A percentile compares a stretch with the other conserved stretches of the same genome.
Evolutionary conservation across 306 rosid genomes (phyloP).

Genomic region (Arachis stenosperma): DNA sequence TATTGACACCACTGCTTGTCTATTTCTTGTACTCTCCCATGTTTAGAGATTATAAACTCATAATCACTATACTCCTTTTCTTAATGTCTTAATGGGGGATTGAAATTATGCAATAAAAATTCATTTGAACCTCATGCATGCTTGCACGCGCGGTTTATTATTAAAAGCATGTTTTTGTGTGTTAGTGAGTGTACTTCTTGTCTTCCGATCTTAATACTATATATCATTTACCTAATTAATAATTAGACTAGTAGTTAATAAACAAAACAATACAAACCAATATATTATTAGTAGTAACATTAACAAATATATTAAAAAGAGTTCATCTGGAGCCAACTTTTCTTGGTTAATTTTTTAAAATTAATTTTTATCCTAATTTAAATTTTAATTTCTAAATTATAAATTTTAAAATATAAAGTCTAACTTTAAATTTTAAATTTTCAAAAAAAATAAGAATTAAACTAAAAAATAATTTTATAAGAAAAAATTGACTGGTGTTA

Average conservation of each 20-base stretch:
- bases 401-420: too few species aligned
- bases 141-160: slow-evolving; percentile 75
- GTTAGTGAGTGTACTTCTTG: slow-evolving; percentile 46
- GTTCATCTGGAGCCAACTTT: too few species aligned
- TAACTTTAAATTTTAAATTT: too few species aligned
- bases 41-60: slow-evolving; percentile 68
- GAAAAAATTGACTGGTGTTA: too few species aligned
- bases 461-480: too few species aligned
- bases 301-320: too few species aligned
- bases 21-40: slow-evolving; percentile 43
- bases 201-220: slow-evolving; percentile 33
- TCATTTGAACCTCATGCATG: slow-evolving; percentile 49
- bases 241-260: neutral
- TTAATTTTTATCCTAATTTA: too few species aligned
- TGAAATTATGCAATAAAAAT: slow-evolving; percentile 43
- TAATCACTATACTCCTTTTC: slow-evolving; percentile 42
- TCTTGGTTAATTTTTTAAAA: too few species aligned
- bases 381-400: too few species aligned
- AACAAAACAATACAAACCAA: too few species aligned
- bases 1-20: slow-evolving; percentile 46
- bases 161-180: slow-evolving; percentile 66
- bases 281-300: too few species aligned
- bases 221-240: slow-evolving; percentile 7
- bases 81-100: slow-evolving; percentile 57
- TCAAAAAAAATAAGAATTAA: too few species aligned